These are phyloP conservation scores for Penicillium sp. DNA, from an alignment of 2,329 filamentous ascomycete species.

Conservation along the genomic window DNA sequence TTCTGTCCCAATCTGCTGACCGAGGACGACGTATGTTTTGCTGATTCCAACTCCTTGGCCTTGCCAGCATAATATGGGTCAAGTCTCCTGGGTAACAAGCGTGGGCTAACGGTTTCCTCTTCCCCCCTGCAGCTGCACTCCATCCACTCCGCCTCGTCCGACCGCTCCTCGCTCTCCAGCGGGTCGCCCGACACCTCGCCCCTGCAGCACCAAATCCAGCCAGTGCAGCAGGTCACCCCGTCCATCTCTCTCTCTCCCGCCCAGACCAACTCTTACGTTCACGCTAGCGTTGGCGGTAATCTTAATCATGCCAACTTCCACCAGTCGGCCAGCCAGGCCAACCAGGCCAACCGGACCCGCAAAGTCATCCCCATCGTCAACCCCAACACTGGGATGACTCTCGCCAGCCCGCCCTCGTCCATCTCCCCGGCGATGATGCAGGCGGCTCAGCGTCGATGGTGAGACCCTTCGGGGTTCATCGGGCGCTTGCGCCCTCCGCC, in stretches of 20 bases:
- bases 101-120: constrained; percentile 27
- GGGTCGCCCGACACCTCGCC: constrained; percentile 92
- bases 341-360: constrained; percentile 74
- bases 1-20: constrained; percentile 93
- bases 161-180: constrained; percentile 92
- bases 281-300: constrained; percentile 69
- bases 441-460: constrained; percentile 50
- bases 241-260: constrained; percentile 71
- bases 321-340: constrained; percentile 73
- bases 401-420: constrained; percentile 83
- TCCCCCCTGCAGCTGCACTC: constrained; percentile 71
- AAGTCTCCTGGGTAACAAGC: neutral
- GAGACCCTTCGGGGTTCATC: constrained; percentile 29
- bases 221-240: constrained; percentile 74
- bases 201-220: constrained; percentile 78
- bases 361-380: constrained; percentile 99
- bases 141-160: constrained; percentile 85
- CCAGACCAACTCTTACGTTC: constrained; percentile 62
- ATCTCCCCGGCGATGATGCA: constrained; percentile 69
- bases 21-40: constrained; percentile 77
- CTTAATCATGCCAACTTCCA: constrained; percentile 79
- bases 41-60: neutral
- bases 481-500: constrained; percentile 31
- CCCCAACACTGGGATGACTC: constrained; percentile 83
- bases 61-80: neutral